A percentile compares a stretch with the other conserved stretches of the same genome.
Conservation (phyloP, 2,329 filamentous ascomycete species). For the Hypoxylon sp. region DNA sequence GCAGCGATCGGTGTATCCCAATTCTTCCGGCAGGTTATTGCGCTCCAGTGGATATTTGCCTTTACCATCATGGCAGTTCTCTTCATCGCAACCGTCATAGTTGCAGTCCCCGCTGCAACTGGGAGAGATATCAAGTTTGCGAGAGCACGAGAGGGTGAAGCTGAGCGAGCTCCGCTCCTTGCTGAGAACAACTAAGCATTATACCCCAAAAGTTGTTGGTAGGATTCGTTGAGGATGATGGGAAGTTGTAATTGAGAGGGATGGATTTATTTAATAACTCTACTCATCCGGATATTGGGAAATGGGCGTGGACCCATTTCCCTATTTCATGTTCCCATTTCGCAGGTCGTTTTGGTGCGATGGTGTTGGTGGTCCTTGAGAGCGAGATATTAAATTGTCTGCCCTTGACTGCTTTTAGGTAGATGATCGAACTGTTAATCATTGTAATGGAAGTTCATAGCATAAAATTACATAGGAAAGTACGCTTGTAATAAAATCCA, state of each 20-base stretch:
- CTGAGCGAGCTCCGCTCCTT: slow-evolving; percentile 74
- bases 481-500: slow-evolving; percentile 7
- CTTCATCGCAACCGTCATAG: slow-evolving; percentile 75
- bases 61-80: slow-evolving; percentile 85
- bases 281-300: slow-evolving; percentile 21
- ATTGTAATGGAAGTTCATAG: background rate
- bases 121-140: slow-evolving; percentile 70
- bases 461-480: background rate
- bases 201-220: background rate
- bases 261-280: slow-evolving; percentile 9
- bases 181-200: slow-evolving; percentile 60
- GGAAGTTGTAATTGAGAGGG: background rate
- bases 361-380: slow-evolving; percentile 23
- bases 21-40: slow-evolving; percentile 78
- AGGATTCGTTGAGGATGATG: background rate
- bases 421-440: background rate
- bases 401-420: background rate
- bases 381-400: slow-evolving; percentile 10
- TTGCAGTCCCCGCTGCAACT: slow-evolving; percentile 75
- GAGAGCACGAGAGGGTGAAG: slow-evolving; percentile 61
- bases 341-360: slow-evolving; percentile 2
- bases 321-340: slow-evolving; percentile 17
- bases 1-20: slow-evolving; percentile 85
- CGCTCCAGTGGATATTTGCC: slow-evolving; percentile 93
- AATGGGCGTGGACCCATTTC: background rate